phyloP scores from a whole-genome alignment of 352 stramenopile genomes.

The Phytophthora gonapodyides region DNA sequence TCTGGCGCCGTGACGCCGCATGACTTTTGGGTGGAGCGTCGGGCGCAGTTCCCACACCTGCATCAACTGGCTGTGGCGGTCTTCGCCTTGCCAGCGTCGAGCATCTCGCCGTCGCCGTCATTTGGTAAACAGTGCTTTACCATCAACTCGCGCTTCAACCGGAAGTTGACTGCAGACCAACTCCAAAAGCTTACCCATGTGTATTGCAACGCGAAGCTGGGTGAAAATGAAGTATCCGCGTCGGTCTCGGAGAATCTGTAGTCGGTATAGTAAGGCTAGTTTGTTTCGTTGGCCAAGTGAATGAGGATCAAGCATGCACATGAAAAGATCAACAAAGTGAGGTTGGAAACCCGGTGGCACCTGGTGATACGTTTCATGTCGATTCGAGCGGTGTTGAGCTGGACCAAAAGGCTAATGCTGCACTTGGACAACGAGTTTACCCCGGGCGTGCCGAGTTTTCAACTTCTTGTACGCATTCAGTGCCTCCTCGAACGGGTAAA shows the following conservation, averaged over 20 bases:
- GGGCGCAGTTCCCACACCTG: conserved; percentile 39
- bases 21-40: conserved; percentile 65
- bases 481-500: conserved; percentile 49
- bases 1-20: conserved; percentile 40
- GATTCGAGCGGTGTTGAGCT: too few species aligned
- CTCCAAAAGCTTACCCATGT: conserved; percentile 66
- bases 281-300: too few species aligned
- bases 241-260: too few species aligned
- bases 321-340: too few species aligned
- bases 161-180: conserved; percentile 44
- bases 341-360: too few species aligned
- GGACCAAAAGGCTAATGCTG: neutral
- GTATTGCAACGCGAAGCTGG: conserved; percentile 55
- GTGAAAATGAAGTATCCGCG: too few species aligned
- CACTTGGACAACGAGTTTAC: conserved; percentile 54
- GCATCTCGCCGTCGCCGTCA: conserved; percentile 35
- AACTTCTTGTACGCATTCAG: conserved; percentile 45
- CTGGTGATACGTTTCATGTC: too few species aligned
- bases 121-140: conserved; percentile 40
- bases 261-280: too few species aligned
- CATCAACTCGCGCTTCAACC: conserved; percentile 52
- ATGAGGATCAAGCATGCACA: too few species aligned
- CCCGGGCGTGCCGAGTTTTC: conserved; percentile 47
- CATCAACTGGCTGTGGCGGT: conserved; percentile 47
- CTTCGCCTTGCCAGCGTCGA: conserved; percentile 60